phyloP scores from a whole-genome alignment of 257 asterid species.

The Euphrasia confusa region DNA sequence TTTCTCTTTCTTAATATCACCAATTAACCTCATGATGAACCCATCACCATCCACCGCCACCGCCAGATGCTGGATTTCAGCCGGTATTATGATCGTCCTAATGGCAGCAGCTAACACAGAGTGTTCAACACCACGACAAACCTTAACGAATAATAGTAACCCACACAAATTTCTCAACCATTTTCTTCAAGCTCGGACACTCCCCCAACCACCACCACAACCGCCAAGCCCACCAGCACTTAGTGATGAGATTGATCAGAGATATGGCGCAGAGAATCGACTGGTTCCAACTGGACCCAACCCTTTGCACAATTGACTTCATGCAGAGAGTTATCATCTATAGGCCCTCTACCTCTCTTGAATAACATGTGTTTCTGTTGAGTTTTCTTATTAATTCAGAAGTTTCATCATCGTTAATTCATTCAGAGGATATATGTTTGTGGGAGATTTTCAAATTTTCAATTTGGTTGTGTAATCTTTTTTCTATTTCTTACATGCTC shows the following conservation, averaged over 20 bases:
- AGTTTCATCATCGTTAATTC: slow-evolving; percentile 13
- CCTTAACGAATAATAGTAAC: neutral
- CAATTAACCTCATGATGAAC: slow-evolving; percentile 29
- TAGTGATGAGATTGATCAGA: slow-evolving; percentile 30
- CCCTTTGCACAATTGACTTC: slow-evolving; percentile 37
- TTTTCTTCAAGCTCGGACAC: slow-evolving; percentile 15
- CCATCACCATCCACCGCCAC: slow-evolving; percentile 15
- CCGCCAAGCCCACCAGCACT: slow-evolving; percentile 18
- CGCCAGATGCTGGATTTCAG: slow-evolving; percentile 18
- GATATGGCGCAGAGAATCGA: slow-evolving; percentile 38
- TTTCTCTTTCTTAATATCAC: slow-evolving; percentile 5
- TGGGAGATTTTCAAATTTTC: neutral
- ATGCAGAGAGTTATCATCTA: neutral
- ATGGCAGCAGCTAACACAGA: slow-evolving; percentile 22
- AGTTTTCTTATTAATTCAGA: neutral
- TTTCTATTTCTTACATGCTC: neutral
- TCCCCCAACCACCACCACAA: slow-evolving; percentile 17
- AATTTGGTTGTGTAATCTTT: neutral
- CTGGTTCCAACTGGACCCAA: slow-evolving; percentile 43
- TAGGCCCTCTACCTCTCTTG: slow-evolving; percentile 1
- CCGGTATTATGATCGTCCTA: slow-evolving; percentile 19
- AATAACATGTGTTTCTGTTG: slow-evolving; percentile 9
- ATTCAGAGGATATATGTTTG: neutral
- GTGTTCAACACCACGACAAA: slow-evolving; percentile 17
- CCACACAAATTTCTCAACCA: neutral